phyloP scores from a whole-genome alignment of 2,329 filamentous ascomycete genomes.

The Dothidotthia symphoricarpi region DNA sequence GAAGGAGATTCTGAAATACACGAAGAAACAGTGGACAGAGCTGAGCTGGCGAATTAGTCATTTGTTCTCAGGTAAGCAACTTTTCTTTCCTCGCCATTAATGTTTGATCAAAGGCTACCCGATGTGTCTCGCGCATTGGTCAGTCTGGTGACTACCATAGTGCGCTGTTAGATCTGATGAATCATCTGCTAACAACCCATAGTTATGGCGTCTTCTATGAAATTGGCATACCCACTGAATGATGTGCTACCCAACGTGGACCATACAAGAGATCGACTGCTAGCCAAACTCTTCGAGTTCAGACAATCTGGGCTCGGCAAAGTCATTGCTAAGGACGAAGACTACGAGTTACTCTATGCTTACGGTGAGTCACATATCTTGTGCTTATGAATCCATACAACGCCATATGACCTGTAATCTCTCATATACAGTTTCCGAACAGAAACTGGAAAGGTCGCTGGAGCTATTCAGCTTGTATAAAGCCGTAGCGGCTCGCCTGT shows the following conservation, averaged over 20 bases:
- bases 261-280: conserved; percentile 73
- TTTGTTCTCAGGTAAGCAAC: conserved; percentile 60
- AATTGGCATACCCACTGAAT: conserved; percentile 89
- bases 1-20: conserved; percentile 75
- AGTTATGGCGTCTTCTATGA: conserved; percentile 89
- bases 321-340: conserved; percentile 63
- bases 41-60: conserved; percentile 89
- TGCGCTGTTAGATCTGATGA: too few relatives aligned
- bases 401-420: too few relatives aligned
- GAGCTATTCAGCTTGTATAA: too few relatives aligned
- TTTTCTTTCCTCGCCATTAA: too few relatives aligned
- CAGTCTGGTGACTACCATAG: neutral
- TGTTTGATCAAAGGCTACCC: too few relatives aligned
- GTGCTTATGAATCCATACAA: too few relatives aligned
- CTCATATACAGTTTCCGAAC: too few relatives aligned
- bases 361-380: conserved; percentile 59
- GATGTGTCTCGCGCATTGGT: neutral
- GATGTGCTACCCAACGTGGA: conserved; percentile 84
- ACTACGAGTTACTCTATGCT: conserved; percentile 90
- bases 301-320: conserved; percentile 62
- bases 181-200: conserved; percentile 11
- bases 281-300: conserved; percentile 87
- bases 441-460: too few relatives aligned
- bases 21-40: conserved; percentile 72
- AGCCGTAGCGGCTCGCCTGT: too few relatives aligned